Evolutionary conservation across 2,329 filamentous ascomycete genomes (phyloP).

Genomic region (Venturia carpophila): DNA sequence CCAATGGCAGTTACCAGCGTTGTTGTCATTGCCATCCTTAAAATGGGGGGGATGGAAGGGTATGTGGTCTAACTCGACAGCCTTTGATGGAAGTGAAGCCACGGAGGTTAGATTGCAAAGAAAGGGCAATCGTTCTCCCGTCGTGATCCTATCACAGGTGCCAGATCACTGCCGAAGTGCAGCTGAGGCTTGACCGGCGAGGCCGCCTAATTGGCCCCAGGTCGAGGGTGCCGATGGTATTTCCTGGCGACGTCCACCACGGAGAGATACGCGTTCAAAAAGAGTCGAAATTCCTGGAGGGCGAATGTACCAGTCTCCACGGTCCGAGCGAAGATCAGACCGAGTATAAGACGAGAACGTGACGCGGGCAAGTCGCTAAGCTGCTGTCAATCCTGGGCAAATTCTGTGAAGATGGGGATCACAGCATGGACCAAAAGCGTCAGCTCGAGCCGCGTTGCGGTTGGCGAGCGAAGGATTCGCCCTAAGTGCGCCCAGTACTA

Average conservation of each 20-base stretch:
- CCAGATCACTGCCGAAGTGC: conserved; percentile 5
- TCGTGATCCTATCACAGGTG: conserved; percentile 8
- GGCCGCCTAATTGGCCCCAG: conserved; percentile 11
- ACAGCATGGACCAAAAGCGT: conserved; percentile 9
- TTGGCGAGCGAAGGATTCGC: conserved; percentile 1
- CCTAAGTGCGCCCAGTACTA: not conserved
- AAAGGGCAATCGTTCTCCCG: not conserved
- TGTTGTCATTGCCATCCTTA: conserved; percentile 17
- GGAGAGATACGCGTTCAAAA: not conserved
- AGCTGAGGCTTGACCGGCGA: conserved; percentile 11
- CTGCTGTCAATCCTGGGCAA: not conserved
- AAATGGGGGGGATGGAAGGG: not conserved
- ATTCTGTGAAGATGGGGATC: not conserved
- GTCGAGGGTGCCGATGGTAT: not conserved
- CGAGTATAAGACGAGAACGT: conserved; percentile 12
- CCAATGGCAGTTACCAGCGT: conserved; percentile 17
- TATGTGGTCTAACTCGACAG: not conserved
- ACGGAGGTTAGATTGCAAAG: not conserved
- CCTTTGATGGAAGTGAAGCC: not conserved
- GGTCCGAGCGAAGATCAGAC: not conserved
- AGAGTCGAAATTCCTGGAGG: not conserved
- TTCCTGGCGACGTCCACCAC: not conserved
- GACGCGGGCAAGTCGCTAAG: conserved; percentile 5
- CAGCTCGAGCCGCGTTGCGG: conserved; percentile 7
- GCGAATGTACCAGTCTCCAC: not conserved